Evolutionary conservation across 768 basidiomycete species (phyloP).

Genomic region (Phylloporus sp.): DNA sequence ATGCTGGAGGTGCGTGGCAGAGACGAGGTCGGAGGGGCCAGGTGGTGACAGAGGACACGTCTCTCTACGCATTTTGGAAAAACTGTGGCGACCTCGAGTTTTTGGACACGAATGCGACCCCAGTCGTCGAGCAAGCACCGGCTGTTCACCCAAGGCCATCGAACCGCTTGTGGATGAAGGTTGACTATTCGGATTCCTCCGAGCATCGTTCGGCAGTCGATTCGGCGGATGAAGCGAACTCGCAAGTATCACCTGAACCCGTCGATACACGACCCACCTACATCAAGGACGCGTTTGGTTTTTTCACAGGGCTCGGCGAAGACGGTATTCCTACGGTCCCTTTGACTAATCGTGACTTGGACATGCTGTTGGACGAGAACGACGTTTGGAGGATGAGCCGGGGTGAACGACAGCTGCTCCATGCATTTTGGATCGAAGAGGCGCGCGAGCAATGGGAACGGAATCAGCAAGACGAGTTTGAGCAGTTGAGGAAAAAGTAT

Average conservation of each 20-base stretch:
- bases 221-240: neutral
- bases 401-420: slow-evolving; percentile 44
- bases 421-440: slow-evolving; percentile 45
- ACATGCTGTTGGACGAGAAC: slow-evolving; percentile 31
- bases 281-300: slow-evolving; percentile 25
- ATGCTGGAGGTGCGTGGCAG: slow-evolving; percentile 33
- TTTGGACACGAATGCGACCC: slow-evolving; percentile 23
- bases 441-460: slow-evolving; percentile 33
- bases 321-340: slow-evolving; percentile 38
- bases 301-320: slow-evolving; percentile 39
- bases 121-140: neutral
- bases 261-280: slow-evolving; percentile 7
- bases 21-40: slow-evolving; percentile 27
- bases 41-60: slow-evolving; percentile 18
- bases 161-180: too few species aligned
- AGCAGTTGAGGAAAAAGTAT: slow-evolving; percentile 36
- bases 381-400: slow-evolving; percentile 54
- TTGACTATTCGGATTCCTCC: too few species aligned
- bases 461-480: slow-evolving; percentile 41
- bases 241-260: neutral
- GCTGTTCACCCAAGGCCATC: neutral
- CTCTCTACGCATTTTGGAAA: slow-evolving; percentile 52
- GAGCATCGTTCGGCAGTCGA: neutral
- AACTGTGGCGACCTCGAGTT: slow-evolving; percentile 46
- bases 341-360: slow-evolving; percentile 33